Evolutionary conservation across 2,329 filamentous ascomycete genomes (phyloP).

Genomic region (Botryotinia globosa): DNA sequence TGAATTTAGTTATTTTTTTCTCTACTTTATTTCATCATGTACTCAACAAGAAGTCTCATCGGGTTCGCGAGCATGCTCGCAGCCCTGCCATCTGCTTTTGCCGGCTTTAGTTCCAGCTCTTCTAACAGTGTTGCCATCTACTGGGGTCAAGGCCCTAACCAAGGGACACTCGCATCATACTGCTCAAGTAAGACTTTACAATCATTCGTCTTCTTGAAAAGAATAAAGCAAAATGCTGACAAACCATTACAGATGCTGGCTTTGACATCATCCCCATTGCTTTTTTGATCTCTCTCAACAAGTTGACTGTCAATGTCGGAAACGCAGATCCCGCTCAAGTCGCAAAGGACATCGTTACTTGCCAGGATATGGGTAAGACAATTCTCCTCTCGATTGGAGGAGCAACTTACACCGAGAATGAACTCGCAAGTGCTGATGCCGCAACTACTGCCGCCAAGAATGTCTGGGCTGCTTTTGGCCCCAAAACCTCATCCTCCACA

Average conservation of each 20-base stretch:
- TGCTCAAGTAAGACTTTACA: constrained; percentile 15
- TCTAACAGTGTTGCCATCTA: constrained; percentile 59
- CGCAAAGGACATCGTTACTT: constrained; percentile 20
- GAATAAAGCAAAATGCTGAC: not conserved
- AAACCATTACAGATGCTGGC: not conserved
- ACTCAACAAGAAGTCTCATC: constrained; percentile 18
- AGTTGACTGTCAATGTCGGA: constrained; percentile 17
- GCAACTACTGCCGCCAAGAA: constrained; percentile 57
- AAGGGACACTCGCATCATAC: constrained; percentile 19
- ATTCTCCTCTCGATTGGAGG: constrained; percentile 72
- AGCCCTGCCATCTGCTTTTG: constrained; percentile 38
- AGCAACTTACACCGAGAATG: constrained; percentile 65
- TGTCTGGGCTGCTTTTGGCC: constrained; percentile 71
- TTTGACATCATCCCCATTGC: constrained; percentile 15
- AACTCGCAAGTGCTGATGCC: constrained; percentile 52
- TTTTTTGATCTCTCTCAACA: constrained; percentile 17
- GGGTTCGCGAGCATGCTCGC: constrained; percentile 18
- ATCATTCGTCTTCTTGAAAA: not conserved
- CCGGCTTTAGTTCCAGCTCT: constrained; percentile 44
- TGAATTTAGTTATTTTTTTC: constrained; percentile 5
- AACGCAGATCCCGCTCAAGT: constrained; percentile 14
- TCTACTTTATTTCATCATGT: constrained; percentile 19
- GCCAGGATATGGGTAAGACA: constrained; percentile 52
- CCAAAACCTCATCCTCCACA: constrained; percentile 44
- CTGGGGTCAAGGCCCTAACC: constrained; percentile 49